Percentiles rank a stretch among this genome's conserved stretches.
These are phyloP conservation scores for Candolleomyces aberdarensis DNA, from an alignment of 768 basidiomycete genomes.

Conservation along the genomic window DNA sequence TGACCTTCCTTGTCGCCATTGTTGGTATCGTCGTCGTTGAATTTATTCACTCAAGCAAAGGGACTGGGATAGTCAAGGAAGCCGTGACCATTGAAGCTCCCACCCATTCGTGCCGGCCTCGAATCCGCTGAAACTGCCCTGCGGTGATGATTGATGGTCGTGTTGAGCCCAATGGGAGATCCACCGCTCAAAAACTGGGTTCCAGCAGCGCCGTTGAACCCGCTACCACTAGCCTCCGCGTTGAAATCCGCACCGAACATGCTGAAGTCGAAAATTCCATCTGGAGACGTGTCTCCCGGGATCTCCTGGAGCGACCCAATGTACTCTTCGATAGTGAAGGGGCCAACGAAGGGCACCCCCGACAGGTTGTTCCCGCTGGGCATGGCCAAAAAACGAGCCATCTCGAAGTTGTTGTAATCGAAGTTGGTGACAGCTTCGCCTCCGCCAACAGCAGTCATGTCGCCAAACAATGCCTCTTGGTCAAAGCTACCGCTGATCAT, in stretches of 20 bases:
- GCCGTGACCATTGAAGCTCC: background rate
- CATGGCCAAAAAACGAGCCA: conserved; percentile 9
- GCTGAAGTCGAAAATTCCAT: background rate
- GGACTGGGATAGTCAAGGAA: background rate
- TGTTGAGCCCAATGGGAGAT: background rate
- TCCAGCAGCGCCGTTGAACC: conserved; percentile 1
- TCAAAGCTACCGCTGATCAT: background rate
- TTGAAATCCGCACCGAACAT: background rate
- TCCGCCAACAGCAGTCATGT: conserved; percentile 1
- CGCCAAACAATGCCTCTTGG: background rate
- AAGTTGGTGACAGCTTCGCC: background rate
- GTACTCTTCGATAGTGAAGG: conserved; percentile 4
- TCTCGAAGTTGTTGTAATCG: conserved; percentile 6
- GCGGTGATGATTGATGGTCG: background rate
- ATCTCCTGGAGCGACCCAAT: conserved; percentile 2
- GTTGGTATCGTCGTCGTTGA: background rate
- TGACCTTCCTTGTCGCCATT: background rate
- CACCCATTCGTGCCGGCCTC: background rate
- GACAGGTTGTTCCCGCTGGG: conserved; percentile 8
- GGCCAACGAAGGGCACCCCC: conserved; percentile 7
- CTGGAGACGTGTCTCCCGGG: background rate
- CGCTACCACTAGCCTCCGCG: background rate
- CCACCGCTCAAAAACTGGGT: background rate
- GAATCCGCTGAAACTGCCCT: conserved; percentile 2
- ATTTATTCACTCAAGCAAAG: background rate